Evolutionary conservation across 2,329 filamentous ascomycete genomes (phyloP), one percentile per base, ranked within the genome.

Genomic region (Stenocarpella maydis): DNA sequence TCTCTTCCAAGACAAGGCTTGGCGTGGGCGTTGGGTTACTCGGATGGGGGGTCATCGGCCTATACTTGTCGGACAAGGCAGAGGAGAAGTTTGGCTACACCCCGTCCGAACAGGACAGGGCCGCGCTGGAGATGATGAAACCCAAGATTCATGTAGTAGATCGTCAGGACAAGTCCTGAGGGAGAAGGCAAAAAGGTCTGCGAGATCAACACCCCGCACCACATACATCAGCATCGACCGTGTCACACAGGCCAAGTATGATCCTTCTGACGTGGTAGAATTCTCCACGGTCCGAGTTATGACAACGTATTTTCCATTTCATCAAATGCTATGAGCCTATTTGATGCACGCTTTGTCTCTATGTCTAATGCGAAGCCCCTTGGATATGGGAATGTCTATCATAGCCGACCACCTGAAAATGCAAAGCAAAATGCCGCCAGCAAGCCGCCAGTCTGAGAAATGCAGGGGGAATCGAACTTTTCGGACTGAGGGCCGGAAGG

Each of bases 21-120:
- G 81, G 90, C 58, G 85, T 97, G 72, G 95, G 95, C 74, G 78
- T 89, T 60, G 91, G 90, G 74, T 81, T 97, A 73, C 88, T 97
- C 76, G 88, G 88, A 41, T 97, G 94, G 88, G 93, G 93, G 17
- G 82, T 84, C 49, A 82, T 89, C 49, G 95, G 93, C 19, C 85
- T 96, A n/a, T 90, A 91, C 77, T 77, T 92, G 21, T 89, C 91
- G 6, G 92, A 95, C 76, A 85, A 85, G 69, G 89, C 91, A 19
- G 94, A 95, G 80, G 87, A 92, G 77, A 89, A 86, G 50, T 86
- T 95, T 71, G 92, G 92, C 8, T 87, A 93, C 78, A 89, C 87
- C 47, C 88, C 94, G 1, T 91, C 89, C 0, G 89, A 93, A 71
- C 84, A 91, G 76, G 94, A 97, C 77, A 90, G 89, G 77, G 88